A percentile compares a stretch with the other conserved stretches of the same genome.
phyloP scores from a whole-genome alignment of 2,329 filamentous ascomycete species.

The Colletotrichum truncatum region DNA sequence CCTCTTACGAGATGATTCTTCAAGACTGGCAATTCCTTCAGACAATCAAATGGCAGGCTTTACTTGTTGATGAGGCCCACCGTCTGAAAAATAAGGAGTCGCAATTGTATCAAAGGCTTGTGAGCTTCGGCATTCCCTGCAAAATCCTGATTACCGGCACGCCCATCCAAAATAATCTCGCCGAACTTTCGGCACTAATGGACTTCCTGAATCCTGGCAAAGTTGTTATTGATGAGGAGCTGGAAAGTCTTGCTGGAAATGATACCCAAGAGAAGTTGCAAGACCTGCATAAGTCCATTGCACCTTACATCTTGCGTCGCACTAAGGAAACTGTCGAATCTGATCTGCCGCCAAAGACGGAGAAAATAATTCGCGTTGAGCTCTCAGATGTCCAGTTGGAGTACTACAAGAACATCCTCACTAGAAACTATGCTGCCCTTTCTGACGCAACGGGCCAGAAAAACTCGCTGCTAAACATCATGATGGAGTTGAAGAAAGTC shows the following conservation, averaged over 20 bases:
- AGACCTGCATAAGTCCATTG: constrained; percentile 85
- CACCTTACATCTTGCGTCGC: constrained; percentile 92
- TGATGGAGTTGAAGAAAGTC: constrained; percentile 99
- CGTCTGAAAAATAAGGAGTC: constrained; percentile 96
- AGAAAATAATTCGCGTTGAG: constrained; percentile 98
- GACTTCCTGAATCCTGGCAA: constrained; percentile 98
- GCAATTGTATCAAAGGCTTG: constrained; percentile 86
- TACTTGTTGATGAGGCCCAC: constrained; percentile 96
- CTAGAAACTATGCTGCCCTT: constrained; percentile 92
- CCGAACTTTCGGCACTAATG: constrained; percentile 89
- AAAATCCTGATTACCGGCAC: constrained; percentile 96
- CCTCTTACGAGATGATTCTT: constrained; percentile 96
- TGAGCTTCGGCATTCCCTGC: constrained; percentile 87
- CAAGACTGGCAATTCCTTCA: constrained; percentile 85
- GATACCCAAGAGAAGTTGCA: constrained; percentile 89
- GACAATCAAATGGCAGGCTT: constrained; percentile 96
- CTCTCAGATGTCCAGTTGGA: constrained; percentile 95
- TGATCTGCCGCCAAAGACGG: constrained; percentile 94
- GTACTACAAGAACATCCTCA: constrained; percentile 99
- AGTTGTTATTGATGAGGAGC: constrained; percentile 88
- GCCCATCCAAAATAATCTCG: constrained; percentile 95
- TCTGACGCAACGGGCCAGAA: constrained; percentile 94
- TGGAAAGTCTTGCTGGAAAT: constrained; percentile 80
- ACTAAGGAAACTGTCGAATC: constrained; percentile 98
- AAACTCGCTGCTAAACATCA: constrained; percentile 95